These are phyloP conservation scores for Colletotrichum eremochloae DNA, from an alignment of 2,329 filamentous ascomycete genomes.

Conservation along the genomic window DNA sequence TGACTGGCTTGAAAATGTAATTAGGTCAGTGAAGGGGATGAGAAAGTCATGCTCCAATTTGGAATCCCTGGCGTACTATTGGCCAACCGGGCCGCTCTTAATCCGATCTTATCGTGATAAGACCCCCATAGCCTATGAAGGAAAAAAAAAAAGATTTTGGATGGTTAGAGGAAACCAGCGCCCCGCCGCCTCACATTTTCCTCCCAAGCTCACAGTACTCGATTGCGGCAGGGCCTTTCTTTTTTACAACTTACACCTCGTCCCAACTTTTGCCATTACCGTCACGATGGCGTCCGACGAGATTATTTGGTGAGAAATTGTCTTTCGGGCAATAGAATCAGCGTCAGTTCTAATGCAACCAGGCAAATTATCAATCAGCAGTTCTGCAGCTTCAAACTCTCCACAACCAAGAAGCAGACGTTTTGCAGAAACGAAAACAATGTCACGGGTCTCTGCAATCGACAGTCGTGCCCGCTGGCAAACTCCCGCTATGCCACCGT, in stretches of 20 bases:
- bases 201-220: slow-evolving; percentile 30
- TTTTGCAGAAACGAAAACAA: slow-evolving; percentile 98
- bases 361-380: slow-evolving; percentile 93
- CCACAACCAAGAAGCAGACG: slow-evolving; percentile 86
- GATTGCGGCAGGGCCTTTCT: slow-evolving; percentile 24
- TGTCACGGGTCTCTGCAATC: slow-evolving; percentile 84
- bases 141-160: slow-evolving; percentile 31
- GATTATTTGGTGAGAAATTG: slow-evolving; percentile 78
- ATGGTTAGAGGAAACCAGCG: slow-evolving; percentile 39
- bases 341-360: slow-evolving; percentile 3
- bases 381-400: slow-evolving; percentile 95
- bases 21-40: neutral
- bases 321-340: neutral
- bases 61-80: slow-evolving; percentile 28
- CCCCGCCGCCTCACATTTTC: slow-evolving; percentile 40
- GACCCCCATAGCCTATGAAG: slow-evolving; percentile 28
- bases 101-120: slow-evolving; percentile 41
- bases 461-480: slow-evolving; percentile 90
- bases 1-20: neutral
- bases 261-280: slow-evolving; percentile 21
- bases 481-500: slow-evolving; percentile 95
- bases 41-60: slow-evolving; percentile 4
- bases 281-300: slow-evolving; percentile 88
- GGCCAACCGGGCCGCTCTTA: slow-evolving; percentile 29
- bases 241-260: slow-evolving; percentile 11